Evolutionary conservation across 1,284 basidiomycete species (phyloP).

Genomic region (Ustilago esculenta): DNA sequence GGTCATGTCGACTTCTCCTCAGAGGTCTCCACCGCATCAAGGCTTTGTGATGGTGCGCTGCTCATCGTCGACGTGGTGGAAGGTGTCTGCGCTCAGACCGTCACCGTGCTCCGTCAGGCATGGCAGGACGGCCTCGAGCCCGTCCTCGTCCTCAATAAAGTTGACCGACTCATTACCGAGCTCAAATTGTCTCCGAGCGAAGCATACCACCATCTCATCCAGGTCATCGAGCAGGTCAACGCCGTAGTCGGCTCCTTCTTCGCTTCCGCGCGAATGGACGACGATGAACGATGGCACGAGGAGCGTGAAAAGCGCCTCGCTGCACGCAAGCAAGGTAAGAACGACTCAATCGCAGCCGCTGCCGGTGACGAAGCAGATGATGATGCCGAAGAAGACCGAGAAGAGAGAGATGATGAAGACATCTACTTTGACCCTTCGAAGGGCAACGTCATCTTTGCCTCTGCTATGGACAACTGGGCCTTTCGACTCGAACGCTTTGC

Average conservation of each 20-base stretch:
- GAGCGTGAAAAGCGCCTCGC: slow-evolving; percentile 83
- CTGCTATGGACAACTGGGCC: slow-evolving; percentile 96
- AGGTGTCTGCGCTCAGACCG: slow-evolving; percentile 97
- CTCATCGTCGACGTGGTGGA: slow-evolving; percentile 98
- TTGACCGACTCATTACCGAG: slow-evolving; percentile 94
- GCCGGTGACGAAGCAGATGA: slow-evolving; percentile 73
- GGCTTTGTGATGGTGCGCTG: slow-evolving; percentile 93
- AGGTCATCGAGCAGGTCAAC: slow-evolving; percentile 96
- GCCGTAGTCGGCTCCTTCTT: slow-evolving; percentile 98
- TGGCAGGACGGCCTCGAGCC: slow-evolving; percentile 90
- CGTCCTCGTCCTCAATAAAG: slow-evolving; percentile 95
- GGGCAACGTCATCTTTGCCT: slow-evolving; percentile 96
- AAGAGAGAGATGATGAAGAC: slow-evolving; percentile 91
- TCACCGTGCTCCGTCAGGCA: slow-evolving; percentile 92
- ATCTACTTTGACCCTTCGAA: slow-evolving; percentile 96
- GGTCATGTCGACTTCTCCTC: slow-evolving; percentile 98
- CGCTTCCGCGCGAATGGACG: slow-evolving; percentile 90
- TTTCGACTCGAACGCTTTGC: slow-evolving; percentile 95
- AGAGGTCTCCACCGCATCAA: slow-evolving; percentile 92
- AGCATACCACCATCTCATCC: slow-evolving; percentile 91
- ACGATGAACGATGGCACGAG: slow-evolving; percentile 92
- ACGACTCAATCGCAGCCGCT: slow-evolving; percentile 49
- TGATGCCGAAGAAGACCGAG: slow-evolving; percentile 64
- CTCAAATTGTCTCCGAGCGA: slow-evolving; percentile 89
- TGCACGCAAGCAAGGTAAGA: slow-evolving; percentile 74